phyloP scores from a whole-genome alignment of 306 rosid species.

The Trichosanthes cucumerina region DNA sequence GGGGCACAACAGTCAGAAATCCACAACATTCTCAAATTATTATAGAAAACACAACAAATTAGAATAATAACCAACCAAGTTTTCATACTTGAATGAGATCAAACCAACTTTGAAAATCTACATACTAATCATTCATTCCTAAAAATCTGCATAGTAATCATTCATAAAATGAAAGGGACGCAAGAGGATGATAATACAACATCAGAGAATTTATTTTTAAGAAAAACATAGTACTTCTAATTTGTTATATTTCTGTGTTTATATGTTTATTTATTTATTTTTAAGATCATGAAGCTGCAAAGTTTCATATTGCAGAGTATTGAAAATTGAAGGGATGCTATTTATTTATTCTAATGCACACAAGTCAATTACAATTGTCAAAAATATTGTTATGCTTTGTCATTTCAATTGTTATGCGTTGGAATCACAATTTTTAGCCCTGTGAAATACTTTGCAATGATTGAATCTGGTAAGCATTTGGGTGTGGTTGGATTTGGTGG shows the following conservation, averaged over 20 bases:
- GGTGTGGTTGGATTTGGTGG: slow-evolving; percentile 98
- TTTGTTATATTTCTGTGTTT: neutral
- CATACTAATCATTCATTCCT: no score
- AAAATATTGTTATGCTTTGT: neutral
- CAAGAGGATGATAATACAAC: no score
- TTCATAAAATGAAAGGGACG: no score
- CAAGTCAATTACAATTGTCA: neutral
- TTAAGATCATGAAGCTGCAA: neutral
- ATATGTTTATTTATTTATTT: neutral
- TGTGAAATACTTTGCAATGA: slow-evolving; percentile 77
- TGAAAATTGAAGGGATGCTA: neutral
- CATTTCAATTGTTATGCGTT: slow-evolving; percentile 65
- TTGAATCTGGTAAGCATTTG: slow-evolving; percentile 76
- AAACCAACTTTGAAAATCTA: no score
- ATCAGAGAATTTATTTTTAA: no score
- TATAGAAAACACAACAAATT: no score
- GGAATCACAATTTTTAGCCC: slow-evolving; percentile 91
- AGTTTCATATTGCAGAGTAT: neutral
- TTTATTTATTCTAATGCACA: neutral
- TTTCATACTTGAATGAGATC: no score
- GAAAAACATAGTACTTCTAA: neutral
- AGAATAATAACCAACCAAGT: no score
- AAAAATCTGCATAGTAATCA: no score
- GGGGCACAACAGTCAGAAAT: no score
- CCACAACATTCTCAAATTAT: no score